A percentile compares a stretch with the other conserved stretches of the same genome.
Evolutionary conservation across 2,329 filamentous ascomycete genomes (phyloP).

Genomic region (Beauveria sp.): DNA sequence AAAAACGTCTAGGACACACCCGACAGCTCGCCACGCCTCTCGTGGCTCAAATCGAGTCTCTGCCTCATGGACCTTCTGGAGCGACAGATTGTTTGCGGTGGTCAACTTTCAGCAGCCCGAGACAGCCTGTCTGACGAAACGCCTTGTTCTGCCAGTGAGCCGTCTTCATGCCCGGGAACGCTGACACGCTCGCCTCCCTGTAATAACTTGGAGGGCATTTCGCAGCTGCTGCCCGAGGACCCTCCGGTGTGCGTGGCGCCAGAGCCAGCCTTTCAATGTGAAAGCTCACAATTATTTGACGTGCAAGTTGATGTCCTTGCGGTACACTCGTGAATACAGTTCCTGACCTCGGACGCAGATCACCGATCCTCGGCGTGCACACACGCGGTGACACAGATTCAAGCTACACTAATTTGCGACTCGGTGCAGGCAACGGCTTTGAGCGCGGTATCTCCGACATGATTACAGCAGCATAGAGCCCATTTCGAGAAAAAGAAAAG

Average conservation of each 20-base stretch:
- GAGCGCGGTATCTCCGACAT: slow-evolving; percentile 8
- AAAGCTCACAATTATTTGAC: not conserved
- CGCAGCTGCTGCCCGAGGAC: not conserved
- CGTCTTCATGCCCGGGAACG: not conserved
- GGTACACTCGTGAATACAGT: not conserved
- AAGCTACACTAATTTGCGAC: not conserved
- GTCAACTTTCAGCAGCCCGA: not conserved
- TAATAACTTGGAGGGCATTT: not conserved
- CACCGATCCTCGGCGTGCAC: not conserved
- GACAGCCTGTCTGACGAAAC: not conserved
- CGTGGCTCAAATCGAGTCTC: slow-evolving; percentile 5
- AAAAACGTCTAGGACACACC: not conserved
- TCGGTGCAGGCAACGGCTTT: not conserved
- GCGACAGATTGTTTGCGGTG: slow-evolving; percentile 7
- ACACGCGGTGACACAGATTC: not conserved
- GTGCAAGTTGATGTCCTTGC: not conserved
- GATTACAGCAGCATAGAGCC: not conserved
- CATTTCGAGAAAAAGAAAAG: not conserved
- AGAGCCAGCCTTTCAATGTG: not conserved
- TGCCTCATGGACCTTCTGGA: slow-evolving; percentile 11
- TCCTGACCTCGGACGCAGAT: not conserved
- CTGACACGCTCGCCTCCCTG: slow-evolving; percentile 1
- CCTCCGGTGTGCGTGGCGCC: not conserved
- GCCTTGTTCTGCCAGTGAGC: slow-evolving; percentile 1
- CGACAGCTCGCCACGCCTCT: not conserved